These are phyloP conservation scores for Penicillium silybi DNA, from an alignment of 495 filamentous ascomycete species.

Conservation along the genomic window DNA sequence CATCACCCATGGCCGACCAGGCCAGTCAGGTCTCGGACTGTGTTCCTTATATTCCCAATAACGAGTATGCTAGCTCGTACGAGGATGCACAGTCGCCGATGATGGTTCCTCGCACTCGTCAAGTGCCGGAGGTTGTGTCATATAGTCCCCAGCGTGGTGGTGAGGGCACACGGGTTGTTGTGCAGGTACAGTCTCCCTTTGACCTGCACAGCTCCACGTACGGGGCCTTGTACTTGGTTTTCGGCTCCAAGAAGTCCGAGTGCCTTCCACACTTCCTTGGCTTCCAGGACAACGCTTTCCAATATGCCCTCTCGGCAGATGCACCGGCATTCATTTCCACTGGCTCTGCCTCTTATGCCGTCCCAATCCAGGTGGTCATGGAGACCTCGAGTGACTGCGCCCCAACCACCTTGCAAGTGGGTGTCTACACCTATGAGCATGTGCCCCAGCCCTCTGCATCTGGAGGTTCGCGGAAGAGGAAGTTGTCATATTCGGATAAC, in stretches of 20 bases:
- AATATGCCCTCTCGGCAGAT: constrained; percentile 69
- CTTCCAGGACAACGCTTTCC: constrained; percentile 53
- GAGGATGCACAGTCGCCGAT: constrained; percentile 43
- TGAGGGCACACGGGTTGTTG: constrained; percentile 62
- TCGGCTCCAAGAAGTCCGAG: constrained; percentile 66
- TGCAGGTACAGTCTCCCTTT: constrained; percentile 70
- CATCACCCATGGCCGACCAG: constrained; percentile 45
- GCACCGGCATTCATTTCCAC: constrained; percentile 69
- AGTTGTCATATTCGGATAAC: constrained; percentile 48
- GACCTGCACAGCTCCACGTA: constrained; percentile 59
- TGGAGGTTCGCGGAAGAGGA: constrained; percentile 47
- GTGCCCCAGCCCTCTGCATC: constrained; percentile 30
- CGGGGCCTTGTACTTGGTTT: constrained; percentile 62
- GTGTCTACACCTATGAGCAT: constrained; percentile 71
- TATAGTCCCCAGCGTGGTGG: constrained; percentile 64
- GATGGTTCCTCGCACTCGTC: constrained; percentile 27
- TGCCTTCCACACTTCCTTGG: constrained; percentile 60
- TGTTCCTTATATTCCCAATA: constrained; percentile 41
- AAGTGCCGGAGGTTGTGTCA: constrained; percentile 57
- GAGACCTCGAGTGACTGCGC: constrained; percentile 61
- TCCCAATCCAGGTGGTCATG: constrained; percentile 70
- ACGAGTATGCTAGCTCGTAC: constrained; percentile 43
- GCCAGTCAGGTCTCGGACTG: constrained; percentile 44
- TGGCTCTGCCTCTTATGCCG: constrained; percentile 58
- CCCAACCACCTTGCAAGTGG: constrained; percentile 62